Base-by-base conservation (phyloP, 495 filamentous ascomycete species). In the Venustampulla echinocandica region DNA sequence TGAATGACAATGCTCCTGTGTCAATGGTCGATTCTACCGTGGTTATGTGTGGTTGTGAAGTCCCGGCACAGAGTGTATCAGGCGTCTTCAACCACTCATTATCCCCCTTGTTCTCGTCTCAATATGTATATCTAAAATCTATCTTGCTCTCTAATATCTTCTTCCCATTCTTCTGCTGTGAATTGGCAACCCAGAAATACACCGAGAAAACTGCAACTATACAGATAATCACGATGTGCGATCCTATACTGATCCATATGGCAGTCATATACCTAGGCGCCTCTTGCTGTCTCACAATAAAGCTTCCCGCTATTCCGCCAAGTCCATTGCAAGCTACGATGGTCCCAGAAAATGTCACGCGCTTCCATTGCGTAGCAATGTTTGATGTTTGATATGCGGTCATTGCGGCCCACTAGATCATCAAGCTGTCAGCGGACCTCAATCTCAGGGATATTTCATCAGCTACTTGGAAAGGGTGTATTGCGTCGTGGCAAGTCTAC, bases 251-350 rank as follows among this genome's bases (percentile, higher is more conserved):
- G 10, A 85, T 72, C 79, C 80, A 86, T 2, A 87, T 73, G 1
- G 83, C 83, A 0, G 82, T 87, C 21, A 69, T 58, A 58, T 87
- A 87, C 50, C 65, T 57, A 7, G 84, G 84, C 2, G 83, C 83
- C 52, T 89, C 82, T 6, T 69, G 60, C 42, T 75, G 71, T 9
- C 78, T 64, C 1, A 88, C 81, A 45, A 88, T 87, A 60, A 76
- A 89, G 55, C 78, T 82, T 2, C 84, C 84, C 1, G 83, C 83
- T 46, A 90, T 82, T 1, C 83, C 83, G 3, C 85, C 84, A 2
- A 84, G 70, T 0, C 84, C 84, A 59, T 87, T 87, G 54, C 76
- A 79, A 35, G 81, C 80, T 11, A 80, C 80, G 4, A 84, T 74
- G 1, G 75, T 73, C 0, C 83, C 85, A 0, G 81, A 78, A 4